phyloP scores from a whole-genome alignment of 2,329 filamentous ascomycete species.

The Monosporascus sp. region DNA sequence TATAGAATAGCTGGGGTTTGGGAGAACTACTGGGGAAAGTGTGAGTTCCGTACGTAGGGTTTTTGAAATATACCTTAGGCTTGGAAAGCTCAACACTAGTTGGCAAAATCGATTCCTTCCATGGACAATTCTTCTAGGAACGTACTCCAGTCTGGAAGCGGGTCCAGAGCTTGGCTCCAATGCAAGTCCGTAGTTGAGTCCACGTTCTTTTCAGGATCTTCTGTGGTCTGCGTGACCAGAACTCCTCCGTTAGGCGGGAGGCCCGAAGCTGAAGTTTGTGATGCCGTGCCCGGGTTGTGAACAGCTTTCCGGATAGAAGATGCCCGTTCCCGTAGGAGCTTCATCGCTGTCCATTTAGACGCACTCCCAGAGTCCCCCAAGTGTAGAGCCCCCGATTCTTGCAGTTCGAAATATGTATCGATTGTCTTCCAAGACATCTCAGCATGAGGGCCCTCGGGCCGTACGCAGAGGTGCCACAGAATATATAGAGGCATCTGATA shows the following conservation, averaged over 20 bases:
- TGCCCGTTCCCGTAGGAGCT: background rate
- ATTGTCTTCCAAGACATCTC: background rate
- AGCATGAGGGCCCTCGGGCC: conserved; percentile 3
- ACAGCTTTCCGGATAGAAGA: background rate
- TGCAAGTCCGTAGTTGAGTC: background rate
- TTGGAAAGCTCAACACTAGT: background rate
- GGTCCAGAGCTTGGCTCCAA: background rate
- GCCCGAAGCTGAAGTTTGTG: background rate
- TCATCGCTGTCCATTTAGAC: background rate
- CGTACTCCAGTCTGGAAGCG: background rate
- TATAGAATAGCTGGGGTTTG: no score
- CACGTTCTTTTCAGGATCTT: background rate
- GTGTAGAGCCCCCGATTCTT: background rate
- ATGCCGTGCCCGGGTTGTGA: background rate
- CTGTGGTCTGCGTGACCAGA: background rate
- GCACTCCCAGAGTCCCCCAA: background rate
- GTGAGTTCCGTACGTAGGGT: no score
- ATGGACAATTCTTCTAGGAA: background rate
- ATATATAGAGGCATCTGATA: conserved; percentile 10
- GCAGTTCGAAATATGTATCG: background rate
- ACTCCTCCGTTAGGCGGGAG: background rate
- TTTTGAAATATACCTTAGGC: background rate
- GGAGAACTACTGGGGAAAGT: no score
- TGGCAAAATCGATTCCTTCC: background rate
- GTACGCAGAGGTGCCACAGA: conserved; percentile 9